Percentiles rank a stretch among this genome's conserved stretches.
Evolutionary conservation across 139 green algal genomes (phyloP).

Genomic region (Chlorella sp.): DNA sequence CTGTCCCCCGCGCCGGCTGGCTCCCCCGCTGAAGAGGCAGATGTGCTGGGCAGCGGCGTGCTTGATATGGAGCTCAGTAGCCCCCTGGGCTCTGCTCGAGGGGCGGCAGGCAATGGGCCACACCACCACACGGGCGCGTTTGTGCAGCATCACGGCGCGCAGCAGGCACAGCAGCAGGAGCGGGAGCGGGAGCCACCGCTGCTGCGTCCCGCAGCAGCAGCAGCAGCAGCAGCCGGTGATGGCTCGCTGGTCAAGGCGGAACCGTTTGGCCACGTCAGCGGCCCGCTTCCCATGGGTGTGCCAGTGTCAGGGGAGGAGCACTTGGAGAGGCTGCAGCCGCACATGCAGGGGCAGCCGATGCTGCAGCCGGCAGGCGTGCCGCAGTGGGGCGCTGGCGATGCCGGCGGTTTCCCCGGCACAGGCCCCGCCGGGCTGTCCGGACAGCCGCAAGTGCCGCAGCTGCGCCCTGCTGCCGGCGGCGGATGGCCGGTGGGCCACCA

Average conservation of each 20-base stretch:
- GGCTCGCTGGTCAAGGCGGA: neutral
- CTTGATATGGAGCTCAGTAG: constrained; percentile 24
- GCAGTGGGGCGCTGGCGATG: neutral
- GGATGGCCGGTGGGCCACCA: neutral
- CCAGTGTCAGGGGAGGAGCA: too few species aligned
- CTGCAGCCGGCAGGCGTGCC: neutral
- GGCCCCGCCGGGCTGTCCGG: neutral
- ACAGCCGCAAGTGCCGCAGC: neutral
- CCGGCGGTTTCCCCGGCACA: neutral
- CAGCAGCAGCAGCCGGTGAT: neutral
- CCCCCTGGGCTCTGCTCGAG: neutral
- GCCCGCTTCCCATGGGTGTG: too few species aligned
- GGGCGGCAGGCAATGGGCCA: neutral
- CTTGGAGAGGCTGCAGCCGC: neutral
- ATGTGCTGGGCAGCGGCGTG: neutral
- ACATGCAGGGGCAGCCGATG: neutral
- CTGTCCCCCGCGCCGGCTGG: neutral
- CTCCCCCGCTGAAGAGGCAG: neutral
- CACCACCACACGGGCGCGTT: too few species aligned
- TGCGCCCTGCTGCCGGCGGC: neutral
- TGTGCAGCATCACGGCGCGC: too few species aligned
- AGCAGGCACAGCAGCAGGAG: neutral
- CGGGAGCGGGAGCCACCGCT: too few species aligned
- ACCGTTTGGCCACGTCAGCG: too few species aligned
- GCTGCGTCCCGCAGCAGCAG: neutral